Evolutionary conservation across 495 filamentous ascomycete species (phyloP).

Genomic region (Diplogelasinospora grovesii): DNA sequence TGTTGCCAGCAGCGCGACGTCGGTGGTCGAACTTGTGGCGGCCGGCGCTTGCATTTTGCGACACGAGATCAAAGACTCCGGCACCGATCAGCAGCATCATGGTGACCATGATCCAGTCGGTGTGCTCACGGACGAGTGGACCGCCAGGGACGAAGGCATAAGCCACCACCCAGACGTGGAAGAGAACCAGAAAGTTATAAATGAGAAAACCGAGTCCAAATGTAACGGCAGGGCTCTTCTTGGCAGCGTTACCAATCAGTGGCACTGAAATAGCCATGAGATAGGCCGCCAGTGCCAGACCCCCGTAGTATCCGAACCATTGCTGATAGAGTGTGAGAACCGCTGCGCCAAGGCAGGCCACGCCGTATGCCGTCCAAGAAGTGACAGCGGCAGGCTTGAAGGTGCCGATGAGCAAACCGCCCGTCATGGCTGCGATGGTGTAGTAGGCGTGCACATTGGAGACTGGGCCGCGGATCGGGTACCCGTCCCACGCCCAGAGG

Average conservation of each 20-base stretch:
- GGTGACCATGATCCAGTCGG: slow-evolving; percentile 85
- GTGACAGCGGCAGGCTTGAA: slow-evolving; percentile 61
- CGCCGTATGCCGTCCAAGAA: slow-evolving; percentile 74
- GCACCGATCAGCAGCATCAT: slow-evolving; percentile 80
- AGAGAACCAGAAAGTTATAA: slow-evolving; percentile 86
- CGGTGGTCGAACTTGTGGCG: slow-evolving; percentile 6
- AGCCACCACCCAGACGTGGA: slow-evolving; percentile 97
- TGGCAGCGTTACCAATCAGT: slow-evolving; percentile 68
- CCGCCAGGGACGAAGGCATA: slow-evolving; percentile 99
- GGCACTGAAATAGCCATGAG: slow-evolving; percentile 72
- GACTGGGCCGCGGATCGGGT: slow-evolving; percentile 82
- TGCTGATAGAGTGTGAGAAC: slow-evolving; percentile 70
- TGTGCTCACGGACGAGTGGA: slow-evolving; percentile 85
- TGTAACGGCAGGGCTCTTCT: slow-evolving; percentile 63
- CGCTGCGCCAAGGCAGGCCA: slow-evolving; percentile 72
- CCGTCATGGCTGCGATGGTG: slow-evolving; percentile 80
- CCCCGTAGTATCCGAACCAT: slow-evolving; percentile 91
- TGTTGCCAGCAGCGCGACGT: slow-evolving; percentile 20
- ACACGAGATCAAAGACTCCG: slow-evolving; percentile 72
- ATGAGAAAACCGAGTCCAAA: slow-evolving; percentile 85
- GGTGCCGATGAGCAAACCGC: slow-evolving; percentile 71
- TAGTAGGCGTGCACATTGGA: slow-evolving; percentile 81
- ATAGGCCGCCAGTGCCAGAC: slow-evolving; percentile 66
- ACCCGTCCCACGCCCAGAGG: slow-evolving; percentile 98
- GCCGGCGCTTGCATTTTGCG: slow-evolving; percentile 21